These are phyloP conservation scores for Skeletonema menzelii DNA, from an alignment of 108 stramenopile species.

Conservation along the genomic window DNA sequence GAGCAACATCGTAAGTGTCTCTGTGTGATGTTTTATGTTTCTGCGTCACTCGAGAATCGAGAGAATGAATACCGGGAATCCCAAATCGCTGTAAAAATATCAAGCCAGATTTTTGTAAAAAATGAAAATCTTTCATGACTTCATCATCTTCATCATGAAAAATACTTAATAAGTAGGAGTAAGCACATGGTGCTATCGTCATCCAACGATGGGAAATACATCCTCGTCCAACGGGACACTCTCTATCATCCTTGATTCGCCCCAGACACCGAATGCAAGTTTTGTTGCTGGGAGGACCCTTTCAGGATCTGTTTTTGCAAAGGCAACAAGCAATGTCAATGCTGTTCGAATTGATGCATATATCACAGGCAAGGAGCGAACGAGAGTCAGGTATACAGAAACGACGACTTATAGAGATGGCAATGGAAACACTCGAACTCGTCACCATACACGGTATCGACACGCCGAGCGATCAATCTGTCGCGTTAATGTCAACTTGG, in stretches of 20 bases:
- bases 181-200: too few relatives aligned
- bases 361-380: slow-evolving; percentile 9
- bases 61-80: too few relatives aligned
- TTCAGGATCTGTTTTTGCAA: neutral
- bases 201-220: neutral
- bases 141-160: too few relatives aligned
- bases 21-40: too few relatives aligned
- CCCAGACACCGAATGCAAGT: neutral
- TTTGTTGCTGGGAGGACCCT: neutral
- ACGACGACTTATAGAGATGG: neutral
- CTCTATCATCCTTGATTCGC: neutral
- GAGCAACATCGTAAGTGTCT: too few relatives aligned
- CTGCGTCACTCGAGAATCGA: too few relatives aligned
- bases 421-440: neutral
- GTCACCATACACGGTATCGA: neutral
- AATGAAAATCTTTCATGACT: too few relatives aligned
- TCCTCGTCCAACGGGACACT: neutral
- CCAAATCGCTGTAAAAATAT: too few relatives aligned
- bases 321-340: neutral
- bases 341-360: neutral
- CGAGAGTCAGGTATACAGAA: neutral
- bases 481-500: neutral
- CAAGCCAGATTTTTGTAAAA: too few relatives aligned
- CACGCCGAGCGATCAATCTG: neutral
- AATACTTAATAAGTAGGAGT: too few relatives aligned